Conservation (phyloP, 768 basidiomycete genomes). For the Cyathus striatus region DNA sequence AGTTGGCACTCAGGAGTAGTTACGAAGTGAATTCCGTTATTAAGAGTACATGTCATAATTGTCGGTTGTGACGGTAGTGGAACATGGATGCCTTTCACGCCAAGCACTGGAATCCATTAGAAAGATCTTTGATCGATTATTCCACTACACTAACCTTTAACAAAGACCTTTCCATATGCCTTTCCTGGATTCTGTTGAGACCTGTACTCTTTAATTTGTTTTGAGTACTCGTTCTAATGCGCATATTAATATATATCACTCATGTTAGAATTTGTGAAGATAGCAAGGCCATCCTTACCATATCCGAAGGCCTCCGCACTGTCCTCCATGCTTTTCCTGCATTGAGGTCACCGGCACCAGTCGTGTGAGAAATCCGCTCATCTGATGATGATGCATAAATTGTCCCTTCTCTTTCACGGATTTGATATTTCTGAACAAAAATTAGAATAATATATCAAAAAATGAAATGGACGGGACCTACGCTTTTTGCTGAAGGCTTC, state of each 20-base stretch:
- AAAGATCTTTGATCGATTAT: slow-evolving; percentile 2
- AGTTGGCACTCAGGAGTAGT: slow-evolving; percentile 79
- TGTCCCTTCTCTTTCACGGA: slow-evolving; percentile 70
- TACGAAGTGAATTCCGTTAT: slow-evolving; percentile 96
- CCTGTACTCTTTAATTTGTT: slow-evolving; percentile 80
- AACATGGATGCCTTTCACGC: slow-evolving; percentile 66
- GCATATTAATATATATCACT: slow-evolving; percentile 3
- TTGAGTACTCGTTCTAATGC: slow-evolving; percentile 84
- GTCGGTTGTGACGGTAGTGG: slow-evolving; percentile 79
- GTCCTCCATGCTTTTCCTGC: slow-evolving; percentile 81
- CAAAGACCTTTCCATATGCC: slow-evolving; percentile 89
- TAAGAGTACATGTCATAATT: slow-evolving; percentile 78
- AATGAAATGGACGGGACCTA: too few relatives aligned
- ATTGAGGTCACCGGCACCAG: slow-evolving; percentile 78
- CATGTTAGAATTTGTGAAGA: slow-evolving; percentile 4
- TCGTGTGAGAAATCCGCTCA: slow-evolving; percentile 68
- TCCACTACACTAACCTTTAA: slow-evolving; percentile 57
- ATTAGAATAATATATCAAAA: slow-evolving; percentile 7
- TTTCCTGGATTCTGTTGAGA: slow-evolving; percentile 75
- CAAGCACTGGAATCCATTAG: slow-evolving; percentile 51
- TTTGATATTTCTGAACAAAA: slow-evolving; percentile 63
- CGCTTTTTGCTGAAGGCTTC: slow-evolving; percentile 36
- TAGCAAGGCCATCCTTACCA: slow-evolving; percentile 48
- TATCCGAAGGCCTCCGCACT: slow-evolving; percentile 87
- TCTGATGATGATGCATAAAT: slow-evolving; percentile 84